A percentile compares a stretch with the other conserved stretches of the same genome.
Evolutionary conservation across 2,329 filamentous ascomycete genomes (phyloP).

Genomic region (Colletotrichum sp.): DNA sequence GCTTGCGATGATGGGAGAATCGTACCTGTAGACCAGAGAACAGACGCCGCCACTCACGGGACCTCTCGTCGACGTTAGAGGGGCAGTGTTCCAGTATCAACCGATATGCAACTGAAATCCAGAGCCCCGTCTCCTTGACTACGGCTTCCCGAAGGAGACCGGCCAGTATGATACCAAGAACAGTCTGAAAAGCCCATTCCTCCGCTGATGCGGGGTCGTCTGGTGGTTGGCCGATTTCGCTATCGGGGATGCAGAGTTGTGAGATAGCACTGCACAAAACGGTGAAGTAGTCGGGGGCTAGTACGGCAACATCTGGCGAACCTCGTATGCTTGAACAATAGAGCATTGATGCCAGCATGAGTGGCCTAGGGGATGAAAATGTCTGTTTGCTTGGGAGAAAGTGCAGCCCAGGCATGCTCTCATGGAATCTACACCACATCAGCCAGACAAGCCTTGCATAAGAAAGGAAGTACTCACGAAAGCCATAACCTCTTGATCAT

Average conservation of each 20-base stretch:
- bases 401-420: slow-evolving; percentile 48
- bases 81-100: slow-evolving; percentile 46
- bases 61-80: slow-evolving; percentile 38
- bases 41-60: slow-evolving; percentile 43
- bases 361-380: slow-evolving; percentile 45
- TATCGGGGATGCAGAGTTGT: slow-evolving; percentile 41
- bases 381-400: slow-evolving; percentile 47
- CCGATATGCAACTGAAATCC: slow-evolving; percentile 47
- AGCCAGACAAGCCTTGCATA: neutral
- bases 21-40: slow-evolving; percentile 34
- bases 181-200: slow-evolving; percentile 46
- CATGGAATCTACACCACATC: slow-evolving; percentile 39
- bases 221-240: slow-evolving; percentile 28
- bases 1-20: too few species aligned
- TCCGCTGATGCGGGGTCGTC: slow-evolving; percentile 29
- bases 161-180: slow-evolving; percentile 45
- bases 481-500: slow-evolving; percentile 39
- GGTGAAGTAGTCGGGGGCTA: slow-evolving; percentile 42
- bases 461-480: slow-evolving; percentile 24
- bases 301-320: slow-evolving; percentile 33
- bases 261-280: slow-evolving; percentile 43
- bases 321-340: slow-evolving; percentile 44
- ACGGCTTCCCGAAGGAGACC: slow-evolving; percentile 45
- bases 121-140: slow-evolving; percentile 45
- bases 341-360: slow-evolving; percentile 47